phyloP scores from a whole-genome alignment of 352 stramenopile genomes.

The Phytopythium vexans region DNA sequence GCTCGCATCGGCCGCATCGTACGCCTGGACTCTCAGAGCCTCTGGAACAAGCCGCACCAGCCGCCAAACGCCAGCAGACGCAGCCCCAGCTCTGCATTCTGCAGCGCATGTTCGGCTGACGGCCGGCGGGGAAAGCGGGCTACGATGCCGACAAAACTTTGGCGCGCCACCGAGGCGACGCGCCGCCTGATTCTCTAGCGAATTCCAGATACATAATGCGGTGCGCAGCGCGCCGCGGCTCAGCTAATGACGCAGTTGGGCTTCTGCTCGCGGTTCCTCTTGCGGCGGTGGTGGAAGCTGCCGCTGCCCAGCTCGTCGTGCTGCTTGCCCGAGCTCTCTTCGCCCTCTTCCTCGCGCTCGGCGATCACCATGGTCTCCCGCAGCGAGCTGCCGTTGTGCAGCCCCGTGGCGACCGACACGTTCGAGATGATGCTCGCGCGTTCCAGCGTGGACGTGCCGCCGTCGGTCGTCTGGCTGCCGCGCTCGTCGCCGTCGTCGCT shows the following conservation, averaged over 20 bases:
- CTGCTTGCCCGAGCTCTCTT: conserved; percentile 1
- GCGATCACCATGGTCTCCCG: conserved; percentile 69
- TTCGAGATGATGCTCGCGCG: conserved; percentile 62
- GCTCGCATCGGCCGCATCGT: no score
- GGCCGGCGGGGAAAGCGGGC: not conserved
- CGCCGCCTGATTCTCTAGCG: not conserved
- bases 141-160: no score
- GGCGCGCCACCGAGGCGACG: not conserved
- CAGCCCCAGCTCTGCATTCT: conserved; percentile 26
- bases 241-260: conserved; percentile 39
- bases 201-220: conserved; percentile 3
- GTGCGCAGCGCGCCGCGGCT: conserved; percentile 3
- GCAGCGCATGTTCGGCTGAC: conserved; percentile 48
- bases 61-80: not conserved
- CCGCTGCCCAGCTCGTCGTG: conserved; percentile 5
- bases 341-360: conserved; percentile 52
- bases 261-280: conserved; percentile 19
- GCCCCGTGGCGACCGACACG: conserved; percentile 43
- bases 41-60: conserved; percentile 7
- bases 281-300: conserved; percentile 16
- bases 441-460: conserved; percentile 34
- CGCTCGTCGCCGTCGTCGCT: conserved; percentile 37
- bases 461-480: conserved; percentile 44
- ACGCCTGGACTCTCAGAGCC: conserved; percentile 2
- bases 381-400: conserved; percentile 51